Evolutionary conservation across 2,329 filamentous ascomycete species (phyloP), one percentile per base, ranked within the genome.

Genomic region (Fusarium torreyae): DNA sequence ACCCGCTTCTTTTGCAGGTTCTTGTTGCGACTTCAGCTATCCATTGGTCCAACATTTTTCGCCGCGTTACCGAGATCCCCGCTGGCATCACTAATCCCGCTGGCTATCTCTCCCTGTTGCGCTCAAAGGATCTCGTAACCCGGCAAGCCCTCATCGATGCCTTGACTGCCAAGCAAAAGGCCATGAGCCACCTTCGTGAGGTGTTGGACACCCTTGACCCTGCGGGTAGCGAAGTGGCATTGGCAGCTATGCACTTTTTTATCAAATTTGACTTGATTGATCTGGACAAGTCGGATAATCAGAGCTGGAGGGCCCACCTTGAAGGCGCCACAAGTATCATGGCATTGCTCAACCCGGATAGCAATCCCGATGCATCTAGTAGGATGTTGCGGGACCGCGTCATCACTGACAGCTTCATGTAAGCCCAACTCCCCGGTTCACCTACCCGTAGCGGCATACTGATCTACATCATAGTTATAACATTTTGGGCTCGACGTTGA

Each of bases 221-320:
- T 8, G 79, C 77, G 2, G 81, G 81, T n/a, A 82, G 79, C 45
- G 83, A 85, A 65, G 81, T 84, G 33, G 75, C 83, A 28, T 75
- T 86, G 17, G 83, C 83, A 10, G 83, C 84, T 3, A 81, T 85
- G 59, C 79, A 85, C 50, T 85, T 86, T 72, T 85, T 86, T 58
- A 79, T 86, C 74, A 84, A 85, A 62, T 84, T 86, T 62, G 79
- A 85, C 51, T 76, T 86, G n/a, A 83, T 86, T 45, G 84, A 86
- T 63, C 74, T 84, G 13, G 82, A 84, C 14, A 80, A 78, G 60
- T 78, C 78, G 22, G 79, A 77, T 20, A 77, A 79, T 7, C 79
- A 77, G 56, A 78, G 78, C 58, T 86, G 84, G 84, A 80, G 80
- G 65, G 75, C 79, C 43, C 84, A 86, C 69, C 77, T 86, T 44